A percentile compares a stretch with the other conserved stretches of the same genome.
phyloP scores from a whole-genome alignment of 129 eudicot species.

The Arctium minus region DNA sequence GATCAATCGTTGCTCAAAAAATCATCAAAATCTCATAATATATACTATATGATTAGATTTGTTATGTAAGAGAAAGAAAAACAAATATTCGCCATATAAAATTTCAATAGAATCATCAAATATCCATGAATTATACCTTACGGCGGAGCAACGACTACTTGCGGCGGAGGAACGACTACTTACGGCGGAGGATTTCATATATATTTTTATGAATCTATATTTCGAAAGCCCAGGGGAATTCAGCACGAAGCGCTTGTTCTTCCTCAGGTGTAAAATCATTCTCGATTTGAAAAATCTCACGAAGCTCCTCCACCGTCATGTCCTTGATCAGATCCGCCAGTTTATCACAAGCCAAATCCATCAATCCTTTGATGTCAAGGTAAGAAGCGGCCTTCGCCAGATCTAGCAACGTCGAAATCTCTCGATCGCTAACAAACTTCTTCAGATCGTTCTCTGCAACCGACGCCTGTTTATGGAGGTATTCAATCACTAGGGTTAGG shows the following conservation, averaged over 20 bases:
- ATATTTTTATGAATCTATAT: neutral
- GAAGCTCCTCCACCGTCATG: neutral
- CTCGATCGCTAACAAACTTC: neutral
- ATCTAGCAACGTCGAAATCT: neutral
- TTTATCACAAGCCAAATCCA: neutral
- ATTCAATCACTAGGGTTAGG: slow-evolving; percentile 6
- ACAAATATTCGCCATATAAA: neutral
- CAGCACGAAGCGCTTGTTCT: slow-evolving; percentile 11
- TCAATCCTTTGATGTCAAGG: neutral
- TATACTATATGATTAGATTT: neutral
- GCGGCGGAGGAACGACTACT: neutral
- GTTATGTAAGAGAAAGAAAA: neutral
- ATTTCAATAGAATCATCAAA: neutral
- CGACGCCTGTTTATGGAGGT: neutral
- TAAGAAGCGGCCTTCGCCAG: neutral
- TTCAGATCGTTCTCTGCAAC: neutral
- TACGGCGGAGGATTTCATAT: neutral
- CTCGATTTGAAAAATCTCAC: neutral
- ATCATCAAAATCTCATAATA: neutral
- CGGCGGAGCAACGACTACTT: neutral
- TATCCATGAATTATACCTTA: neutral
- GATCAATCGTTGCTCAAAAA: neutral
- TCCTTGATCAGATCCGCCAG: neutral
- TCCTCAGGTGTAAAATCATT: slow-evolving; percentile 22
- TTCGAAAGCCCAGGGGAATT: slow-evolving; percentile 7